These are phyloP conservation scores for Atkinsonella hypoxylon DNA, from an alignment of 2,329 filamentous ascomycete species.

Conservation along the genomic window DNA sequence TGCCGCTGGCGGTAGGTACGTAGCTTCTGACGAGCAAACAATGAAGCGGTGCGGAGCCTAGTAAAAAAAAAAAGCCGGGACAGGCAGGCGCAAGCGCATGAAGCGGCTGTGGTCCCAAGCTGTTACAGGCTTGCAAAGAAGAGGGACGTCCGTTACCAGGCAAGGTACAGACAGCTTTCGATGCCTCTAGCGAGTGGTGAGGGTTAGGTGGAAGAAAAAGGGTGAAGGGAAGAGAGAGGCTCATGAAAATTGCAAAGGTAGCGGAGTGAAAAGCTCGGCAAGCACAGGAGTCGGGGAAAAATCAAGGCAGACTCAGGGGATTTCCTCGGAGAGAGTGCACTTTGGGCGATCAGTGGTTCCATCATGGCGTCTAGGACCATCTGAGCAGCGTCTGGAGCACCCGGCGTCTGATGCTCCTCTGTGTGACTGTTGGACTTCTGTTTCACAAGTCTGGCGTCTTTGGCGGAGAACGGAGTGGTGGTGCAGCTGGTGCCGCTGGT, in stretches of 20 bases:
- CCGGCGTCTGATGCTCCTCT: too few species aligned
- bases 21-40: neutral
- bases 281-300: neutral
- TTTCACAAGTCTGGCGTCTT: neutral
- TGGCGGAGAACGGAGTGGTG: neutral
- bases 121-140: neutral
- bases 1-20: neutral
- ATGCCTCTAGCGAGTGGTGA: constrained; percentile 19
- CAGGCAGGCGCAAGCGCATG: neutral
- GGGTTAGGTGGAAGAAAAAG: constrained; percentile 14
- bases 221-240: neutral
- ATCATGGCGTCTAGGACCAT: too few species aligned
- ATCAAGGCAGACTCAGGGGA: constrained; percentile 3
- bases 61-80: neutral
- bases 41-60: neutral
- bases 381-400: too few species aligned
- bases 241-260: neutral
- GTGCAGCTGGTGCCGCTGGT: too few species aligned
- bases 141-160: neutral
- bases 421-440: neutral
- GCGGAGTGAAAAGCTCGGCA: neutral
- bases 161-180: neutral
- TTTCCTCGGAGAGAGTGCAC: constrained; percentile 1
- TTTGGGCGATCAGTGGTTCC: neutral
- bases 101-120: neutral